These are phyloP conservation scores for Trichoderma cornu-damae DNA, from an alignment of 2,329 filamentous ascomycete species.

Conservation along the genomic window DNA sequence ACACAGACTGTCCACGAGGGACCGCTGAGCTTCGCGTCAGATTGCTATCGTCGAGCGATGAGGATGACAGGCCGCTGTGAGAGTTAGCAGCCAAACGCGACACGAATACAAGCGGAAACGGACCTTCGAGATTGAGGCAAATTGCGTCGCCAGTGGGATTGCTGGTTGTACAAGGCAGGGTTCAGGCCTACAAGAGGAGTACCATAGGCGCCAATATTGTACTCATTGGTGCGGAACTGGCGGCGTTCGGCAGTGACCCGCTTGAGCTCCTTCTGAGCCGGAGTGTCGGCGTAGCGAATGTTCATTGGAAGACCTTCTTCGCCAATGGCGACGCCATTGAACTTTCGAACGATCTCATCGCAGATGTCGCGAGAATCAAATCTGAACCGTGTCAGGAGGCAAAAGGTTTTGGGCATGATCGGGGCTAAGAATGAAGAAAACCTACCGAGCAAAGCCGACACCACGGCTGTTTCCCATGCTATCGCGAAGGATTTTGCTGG, in stretches of 20 bases:
- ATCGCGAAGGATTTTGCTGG: conserved; percentile 92
- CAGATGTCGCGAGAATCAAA: conserved; percentile 88
- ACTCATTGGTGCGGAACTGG: conserved; percentile 93
- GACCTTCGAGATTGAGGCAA: conserved; percentile 31
- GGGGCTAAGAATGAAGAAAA: conserved; percentile 12
- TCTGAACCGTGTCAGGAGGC: not conserved
- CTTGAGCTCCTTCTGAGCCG: conserved; percentile 94
- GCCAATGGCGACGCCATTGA: conserved; percentile 72
- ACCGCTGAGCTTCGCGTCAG: conserved; percentile 30
- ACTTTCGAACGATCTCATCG: conserved; percentile 80
- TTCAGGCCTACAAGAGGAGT: conserved; percentile 55
- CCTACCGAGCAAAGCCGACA: conserved; percentile 92
- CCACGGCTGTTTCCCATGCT: conserved; percentile 88
- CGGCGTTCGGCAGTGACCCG: conserved; percentile 91
- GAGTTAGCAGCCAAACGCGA: conserved; percentile 8
- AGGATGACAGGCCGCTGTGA: conserved; percentile 27
- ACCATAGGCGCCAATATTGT: conserved; percentile 70
- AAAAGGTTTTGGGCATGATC: no score
- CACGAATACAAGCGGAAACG: conserved; percentile 16
- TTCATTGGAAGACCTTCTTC: conserved; percentile 80
- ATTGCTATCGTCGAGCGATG: conserved; percentile 29
- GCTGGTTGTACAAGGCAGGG: conserved; percentile 34
- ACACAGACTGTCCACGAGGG: conserved; percentile 35
- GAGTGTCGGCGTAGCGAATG: conserved; percentile 94
- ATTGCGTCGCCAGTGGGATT: conserved; percentile 36